Percentiles rank a stretch among this genome's conserved stretches.
Evolutionary conservation across 805 yeast genomes (phyloP).

Genomic region (Yamadazyma takamatsuzukensis): DNA sequence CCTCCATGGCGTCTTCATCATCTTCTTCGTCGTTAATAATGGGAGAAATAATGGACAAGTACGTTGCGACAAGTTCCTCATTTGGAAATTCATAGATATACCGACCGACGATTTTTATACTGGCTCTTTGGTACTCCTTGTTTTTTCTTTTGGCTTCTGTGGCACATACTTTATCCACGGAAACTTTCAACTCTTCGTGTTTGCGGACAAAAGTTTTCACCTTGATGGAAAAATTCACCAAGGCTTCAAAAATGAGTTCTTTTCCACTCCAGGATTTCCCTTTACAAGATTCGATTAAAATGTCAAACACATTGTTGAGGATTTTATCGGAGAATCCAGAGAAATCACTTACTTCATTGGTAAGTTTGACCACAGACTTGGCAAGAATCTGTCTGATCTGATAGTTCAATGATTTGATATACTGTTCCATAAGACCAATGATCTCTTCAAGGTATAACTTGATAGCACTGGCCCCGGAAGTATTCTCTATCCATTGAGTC

Average conservation of each 20-base stretch:
- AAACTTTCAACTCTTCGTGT: slow-evolving; percentile 27
- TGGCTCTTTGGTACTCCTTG: slow-evolving; percentile 55
- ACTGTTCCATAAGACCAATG: slow-evolving; percentile 41
- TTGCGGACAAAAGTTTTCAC: slow-evolving; percentile 32
- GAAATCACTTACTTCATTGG: slow-evolving; percentile 35
- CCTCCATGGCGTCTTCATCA: slow-evolving; percentile 25
- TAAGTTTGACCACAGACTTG: slow-evolving; percentile 54
- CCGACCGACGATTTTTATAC: slow-evolving; percentile 50
- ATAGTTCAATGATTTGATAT: slow-evolving; percentile 58
- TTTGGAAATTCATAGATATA: slow-evolving; percentile 41
- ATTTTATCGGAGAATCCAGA: slow-evolving; percentile 19
- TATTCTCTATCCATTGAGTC: slow-evolving; percentile 72
- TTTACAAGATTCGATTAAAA: slow-evolving; percentile 55
- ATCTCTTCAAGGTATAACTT: slow-evolving; percentile 71
- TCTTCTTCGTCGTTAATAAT: slow-evolving; percentile 38
- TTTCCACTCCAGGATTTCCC: slow-evolving; percentile 92
- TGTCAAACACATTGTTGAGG: slow-evolving; percentile 38
- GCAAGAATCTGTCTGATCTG: slow-evolving; percentile 69
- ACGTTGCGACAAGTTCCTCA: slow-evolving; percentile 33
- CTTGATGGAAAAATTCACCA: slow-evolving; percentile 54
- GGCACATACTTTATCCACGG: slow-evolving; percentile 42
- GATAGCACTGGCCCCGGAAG: slow-evolving; percentile 74
- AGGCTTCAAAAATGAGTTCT: slow-evolving; percentile 67
- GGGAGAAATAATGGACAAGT: slow-evolving; percentile 30
- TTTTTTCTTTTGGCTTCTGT: slow-evolving; percentile 68